Evolutionary conservation across 1,284 basidiomycete genomes (phyloP).

Genomic region (Fistulinella cinereoalba): DNA sequence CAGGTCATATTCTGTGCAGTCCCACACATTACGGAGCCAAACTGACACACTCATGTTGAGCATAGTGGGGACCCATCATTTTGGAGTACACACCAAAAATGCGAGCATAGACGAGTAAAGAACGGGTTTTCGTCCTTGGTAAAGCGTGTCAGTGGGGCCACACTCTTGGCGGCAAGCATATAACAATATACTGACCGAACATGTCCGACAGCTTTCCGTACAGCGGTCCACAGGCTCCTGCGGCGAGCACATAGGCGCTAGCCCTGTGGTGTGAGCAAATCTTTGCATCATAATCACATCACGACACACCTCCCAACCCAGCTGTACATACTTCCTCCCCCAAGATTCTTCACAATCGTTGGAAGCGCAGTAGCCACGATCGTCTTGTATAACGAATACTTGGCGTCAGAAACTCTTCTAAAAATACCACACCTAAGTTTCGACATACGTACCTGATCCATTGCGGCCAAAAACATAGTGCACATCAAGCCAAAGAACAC

Average conservation of each 20-base stretch:
- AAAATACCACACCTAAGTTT: slow-evolving; percentile 39
- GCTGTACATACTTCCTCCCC: slow-evolving; percentile 65
- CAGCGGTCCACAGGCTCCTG: slow-evolving; percentile 62
- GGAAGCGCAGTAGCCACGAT: slow-evolving; percentile 78
- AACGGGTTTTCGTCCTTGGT: slow-evolving; percentile 68
- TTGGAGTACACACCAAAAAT: slow-evolving; percentile 58
- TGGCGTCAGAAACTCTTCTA: slow-evolving; percentile 52
- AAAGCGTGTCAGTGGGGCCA: slow-evolving; percentile 34
- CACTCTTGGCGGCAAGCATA: background rate
- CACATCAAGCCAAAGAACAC: slow-evolving; percentile 57
- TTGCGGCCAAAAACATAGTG: slow-evolving; percentile 53
- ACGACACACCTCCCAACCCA: slow-evolving; percentile 70
- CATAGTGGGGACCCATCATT: slow-evolving; percentile 36
- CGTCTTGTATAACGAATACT: slow-evolving; percentile 48
- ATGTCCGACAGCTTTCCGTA: slow-evolving; percentile 77
- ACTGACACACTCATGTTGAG: slow-evolving; percentile 39
- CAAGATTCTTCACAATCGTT: slow-evolving; percentile 68
- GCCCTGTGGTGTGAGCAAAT: background rate
- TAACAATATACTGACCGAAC: slow-evolving; percentile 31
- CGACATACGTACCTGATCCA: slow-evolving; percentile 50
- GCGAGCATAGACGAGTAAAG: slow-evolving; percentile 65
- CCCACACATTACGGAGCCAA: slow-evolving; percentile 81
- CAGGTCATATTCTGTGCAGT: slow-evolving; percentile 75
- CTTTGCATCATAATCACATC: background rate
- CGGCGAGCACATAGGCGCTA: slow-evolving; percentile 74